These are phyloP conservation scores for Daldinia eschscholtzii DNA, from an alignment of 2,329 filamentous ascomycete species.

Conservation along the genomic window DNA sequence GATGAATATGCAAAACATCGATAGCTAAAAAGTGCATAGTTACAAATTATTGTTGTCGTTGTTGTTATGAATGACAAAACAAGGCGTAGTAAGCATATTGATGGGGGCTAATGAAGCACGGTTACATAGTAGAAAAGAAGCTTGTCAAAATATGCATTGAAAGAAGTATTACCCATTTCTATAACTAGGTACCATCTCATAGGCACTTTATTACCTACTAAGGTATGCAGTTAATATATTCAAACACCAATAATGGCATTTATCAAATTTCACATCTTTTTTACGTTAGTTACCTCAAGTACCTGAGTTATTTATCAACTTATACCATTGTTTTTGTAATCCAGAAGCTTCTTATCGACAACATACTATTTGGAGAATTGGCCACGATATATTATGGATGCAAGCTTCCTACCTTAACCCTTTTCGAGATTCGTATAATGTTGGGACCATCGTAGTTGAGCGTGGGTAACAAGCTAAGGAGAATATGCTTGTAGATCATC, in stretches of 20 bases:
- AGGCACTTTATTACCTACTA: not conserved
- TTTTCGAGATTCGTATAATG: conserved; percentile 20
- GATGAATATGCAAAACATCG: not conserved
- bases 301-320: not conserved
- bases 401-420: conserved; percentile 22
- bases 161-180: conserved; percentile 2
- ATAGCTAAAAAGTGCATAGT: not conserved
- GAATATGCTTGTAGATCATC: conserved; percentile 32
- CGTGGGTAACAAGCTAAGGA: conserved; percentile 23
- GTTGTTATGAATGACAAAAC: conserved; percentile 14
- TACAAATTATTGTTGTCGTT: not conserved
- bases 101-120: conserved; percentile 30
- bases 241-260: not conserved
- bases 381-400: conserved; percentile 4
- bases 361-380: conserved; percentile 21
- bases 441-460: conserved; percentile 26
- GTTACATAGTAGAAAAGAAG: conserved; percentile 12
- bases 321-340: not conserved
- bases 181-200: conserved; percentile 1
- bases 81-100: conserved; percentile 41
- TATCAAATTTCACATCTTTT: not conserved
- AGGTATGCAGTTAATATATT: conserved; percentile 1
- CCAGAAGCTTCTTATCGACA: conserved; percentile 20
- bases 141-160: not conserved
- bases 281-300: no score